Evolutionary conservation across 2,329 filamentous ascomycete species (phyloP).

Genomic region (Neopestalotiopsis sp.): DNA sequence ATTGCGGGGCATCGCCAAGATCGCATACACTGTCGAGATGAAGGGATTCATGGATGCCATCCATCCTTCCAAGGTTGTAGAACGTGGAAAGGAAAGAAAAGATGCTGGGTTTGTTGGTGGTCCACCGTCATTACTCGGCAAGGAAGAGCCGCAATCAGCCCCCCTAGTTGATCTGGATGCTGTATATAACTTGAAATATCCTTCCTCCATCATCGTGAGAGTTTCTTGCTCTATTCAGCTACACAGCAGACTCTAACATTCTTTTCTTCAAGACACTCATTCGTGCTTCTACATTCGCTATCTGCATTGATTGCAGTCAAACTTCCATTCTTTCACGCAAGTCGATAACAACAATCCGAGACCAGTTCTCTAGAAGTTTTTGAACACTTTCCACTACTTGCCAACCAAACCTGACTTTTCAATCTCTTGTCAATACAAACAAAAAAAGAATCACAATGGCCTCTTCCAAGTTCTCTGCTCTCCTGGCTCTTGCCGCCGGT

Average conservation of each 20-base stretch:
- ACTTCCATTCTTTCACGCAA: constrained; percentile 23
- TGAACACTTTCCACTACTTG: constrained; percentile 5
- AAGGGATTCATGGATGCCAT: constrained; percentile 4
- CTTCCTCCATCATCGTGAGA: not conserved
- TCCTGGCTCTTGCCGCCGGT: constrained; percentile 23
- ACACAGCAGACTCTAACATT: constrained; percentile 21
- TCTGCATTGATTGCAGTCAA: constrained; percentile 24
- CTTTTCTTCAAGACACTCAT: constrained; percentile 21
- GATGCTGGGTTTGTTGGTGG: not conserved
- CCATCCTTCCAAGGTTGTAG: constrained; percentile 10
- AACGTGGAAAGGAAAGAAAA: not conserved
- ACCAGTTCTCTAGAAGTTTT: not conserved
- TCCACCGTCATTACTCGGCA: not conserved
- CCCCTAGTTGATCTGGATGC: not conserved
- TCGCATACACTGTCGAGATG: constrained; percentile 1
- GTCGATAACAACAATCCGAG: constrained; percentile 13
- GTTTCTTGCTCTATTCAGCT: not conserved
- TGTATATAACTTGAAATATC: constrained; percentile 8
- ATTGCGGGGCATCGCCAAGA: constrained; percentile 13
- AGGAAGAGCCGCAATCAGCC: not conserved
- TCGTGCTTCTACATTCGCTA: constrained; percentile 24
- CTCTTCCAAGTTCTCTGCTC: constrained; percentile 16
- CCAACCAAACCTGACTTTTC: constrained; percentile 18
- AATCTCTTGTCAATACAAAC: not conserved
- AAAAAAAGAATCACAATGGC: constrained; percentile 17